Base-by-base conservation (phyloP, 116 monocot species). In the Cymodocea nodosa region DNA sequence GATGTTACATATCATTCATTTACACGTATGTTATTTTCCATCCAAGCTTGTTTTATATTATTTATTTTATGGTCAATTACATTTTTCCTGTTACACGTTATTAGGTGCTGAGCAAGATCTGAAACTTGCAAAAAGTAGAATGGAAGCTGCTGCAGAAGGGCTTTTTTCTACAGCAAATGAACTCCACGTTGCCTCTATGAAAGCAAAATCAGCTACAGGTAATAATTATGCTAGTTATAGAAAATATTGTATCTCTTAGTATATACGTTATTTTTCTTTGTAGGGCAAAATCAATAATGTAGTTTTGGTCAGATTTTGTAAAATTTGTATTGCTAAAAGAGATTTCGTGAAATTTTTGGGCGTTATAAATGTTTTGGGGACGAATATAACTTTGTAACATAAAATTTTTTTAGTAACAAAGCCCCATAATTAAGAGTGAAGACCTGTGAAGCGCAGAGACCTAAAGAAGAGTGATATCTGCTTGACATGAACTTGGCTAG, bases 91-190 rank as follows among this genome's bases (percentile, higher is more conserved):
- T 64, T 51, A 16, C 40, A 20, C 24, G 56, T 64, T 15, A 71
- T 66, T 75, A 97, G 97, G 80, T 84, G 81, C 88, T 73, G 97
- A 97, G 80, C 75, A 85, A 69, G 91, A 97, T 15, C 84, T 75
- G 88, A 84, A 84, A 62, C 65, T 82, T 19, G 78, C 88, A 56
- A 81, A 91, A 49, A 80, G 44, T 70, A 85, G 79, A 63, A 76
- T 84, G 82, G 97, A 88, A 78, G 74, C 74, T 78, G 88, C 97
- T 78, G 72, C 84, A 51, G 79, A 67, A 65, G 70, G 57, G 52
- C 69, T 91, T 72, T 82, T 80, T 75, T 82, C 85, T 70, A 84
- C 76, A 54, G 77, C 83, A 34, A 85, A 78, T 73, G 86, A 97
- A 69, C 84, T 97, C 11, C 65, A 36, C 55, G 48, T 78, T 74